phyloP scores from a whole-genome alignment of 768 basidiomycete genomes.

The Boletus speciosus region DNA sequence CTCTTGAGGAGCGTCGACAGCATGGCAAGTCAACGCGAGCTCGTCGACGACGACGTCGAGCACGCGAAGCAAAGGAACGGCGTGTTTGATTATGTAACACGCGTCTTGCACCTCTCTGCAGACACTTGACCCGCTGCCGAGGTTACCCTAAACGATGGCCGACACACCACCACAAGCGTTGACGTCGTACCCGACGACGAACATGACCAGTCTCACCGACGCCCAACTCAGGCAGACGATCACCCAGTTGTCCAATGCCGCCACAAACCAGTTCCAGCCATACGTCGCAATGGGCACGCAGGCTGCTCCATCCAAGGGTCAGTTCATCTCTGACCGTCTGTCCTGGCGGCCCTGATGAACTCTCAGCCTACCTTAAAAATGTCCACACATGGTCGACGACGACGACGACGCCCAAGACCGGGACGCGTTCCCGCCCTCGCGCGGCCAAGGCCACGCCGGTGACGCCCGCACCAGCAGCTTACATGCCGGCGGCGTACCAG shows the following conservation, averaged over 20 bases:
- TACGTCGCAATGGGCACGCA: constrained; percentile 32
- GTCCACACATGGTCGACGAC: constrained; percentile 66
- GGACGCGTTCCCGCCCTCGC: constrained; percentile 40
- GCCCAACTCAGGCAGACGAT: constrained; percentile 62
- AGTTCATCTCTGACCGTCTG: background rate
- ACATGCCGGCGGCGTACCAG: constrained; percentile 38
- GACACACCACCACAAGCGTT: constrained; percentile 26
- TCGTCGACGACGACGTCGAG: background rate
- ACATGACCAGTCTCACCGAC: constrained; percentile 51
- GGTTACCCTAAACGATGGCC: constrained; percentile 21
- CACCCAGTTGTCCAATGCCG: constrained; percentile 46
- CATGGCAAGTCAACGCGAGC: constrained; percentile 10
- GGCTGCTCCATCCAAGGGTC: constrained; percentile 29
- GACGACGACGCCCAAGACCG: constrained; percentile 43
- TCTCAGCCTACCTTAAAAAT: constrained; percentile 61
- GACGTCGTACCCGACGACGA: constrained; percentile 31
- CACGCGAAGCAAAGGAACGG: background rate
- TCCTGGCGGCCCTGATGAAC: constrained; percentile 14
- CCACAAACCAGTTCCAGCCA: constrained; percentile 35
- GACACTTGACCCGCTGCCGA: background rate
- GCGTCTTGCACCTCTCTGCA: constrained; percentile 9
- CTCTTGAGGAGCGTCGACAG: constrained; percentile 15
- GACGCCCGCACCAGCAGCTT: constrained; percentile 32
- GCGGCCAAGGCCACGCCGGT: constrained; percentile 39
- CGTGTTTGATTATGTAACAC: constrained; percentile 24